Evolutionary conservation across 148 eudicot species (phyloP).

Genomic region (Suaeda aralocaspica): DNA sequence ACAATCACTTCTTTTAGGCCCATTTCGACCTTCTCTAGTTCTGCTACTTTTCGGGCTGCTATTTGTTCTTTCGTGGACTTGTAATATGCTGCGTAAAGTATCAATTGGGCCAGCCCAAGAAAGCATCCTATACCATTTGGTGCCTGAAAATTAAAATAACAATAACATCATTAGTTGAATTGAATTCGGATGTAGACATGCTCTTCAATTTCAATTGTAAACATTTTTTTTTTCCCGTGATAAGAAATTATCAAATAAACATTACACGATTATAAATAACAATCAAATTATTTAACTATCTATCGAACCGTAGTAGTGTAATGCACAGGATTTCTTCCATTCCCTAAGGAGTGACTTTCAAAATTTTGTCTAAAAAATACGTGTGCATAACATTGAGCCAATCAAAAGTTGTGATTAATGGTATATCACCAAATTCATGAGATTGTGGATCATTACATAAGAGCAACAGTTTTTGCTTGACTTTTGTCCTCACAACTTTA

Average conservation of each 20-base stretch:
- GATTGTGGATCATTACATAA: slow-evolving; percentile 14
- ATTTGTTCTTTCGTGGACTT: slow-evolving; percentile 29
- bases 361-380: too few species aligned
- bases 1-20: slow-evolving; percentile 29
- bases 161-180: not conserved
- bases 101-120: slow-evolving; percentile 39
- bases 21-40: slow-evolving; percentile 21
- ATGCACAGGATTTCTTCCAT: too few species aligned
- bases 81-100: slow-evolving; percentile 33
- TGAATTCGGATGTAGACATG: too few species aligned
- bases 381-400: too few species aligned
- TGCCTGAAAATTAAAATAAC: slow-evolving; percentile 24
- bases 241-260: too few species aligned
- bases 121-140: slow-evolving; percentile 47
- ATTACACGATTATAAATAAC: too few species aligned
- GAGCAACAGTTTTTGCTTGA: slow-evolving; percentile 14
- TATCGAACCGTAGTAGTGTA: too few species aligned
- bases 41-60: slow-evolving; percentile 15
- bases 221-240: too few species aligned
- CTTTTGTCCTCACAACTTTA: not conserved
- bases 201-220: too few species aligned
- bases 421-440: not conserved
- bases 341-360: too few species aligned
- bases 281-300: too few species aligned
- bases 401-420: not conserved